A percentile compares a stretch with the other conserved stretches of the same genome.
These are phyloP conservation scores for Candolleomyces aberdarensis DNA, from an alignment of 768 basidiomycete species.

Conservation along the genomic window DNA sequence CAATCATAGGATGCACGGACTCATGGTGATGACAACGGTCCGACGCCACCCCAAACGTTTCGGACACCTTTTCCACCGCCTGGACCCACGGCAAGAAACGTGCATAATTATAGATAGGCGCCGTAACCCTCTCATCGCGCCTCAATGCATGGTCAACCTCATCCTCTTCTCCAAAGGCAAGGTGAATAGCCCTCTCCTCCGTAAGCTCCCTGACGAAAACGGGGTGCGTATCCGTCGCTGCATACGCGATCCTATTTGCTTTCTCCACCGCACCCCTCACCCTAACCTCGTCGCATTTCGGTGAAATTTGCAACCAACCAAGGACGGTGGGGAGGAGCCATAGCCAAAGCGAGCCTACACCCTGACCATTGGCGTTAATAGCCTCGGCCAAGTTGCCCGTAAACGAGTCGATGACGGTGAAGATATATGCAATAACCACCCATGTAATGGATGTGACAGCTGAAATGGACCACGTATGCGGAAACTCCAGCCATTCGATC, in stretches of 20 bases:
- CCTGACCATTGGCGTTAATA: constrained; percentile 32
- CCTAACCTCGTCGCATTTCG: constrained; percentile 33
- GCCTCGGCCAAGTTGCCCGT: constrained; percentile 12
- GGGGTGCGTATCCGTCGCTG: constrained; percentile 10
- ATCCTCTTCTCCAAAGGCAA: constrained; percentile 1
- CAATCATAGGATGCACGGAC: background rate
- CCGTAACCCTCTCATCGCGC: constrained; percentile 14
- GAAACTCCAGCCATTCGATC: constrained; percentile 27
- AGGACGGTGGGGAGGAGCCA: constrained; percentile 41
- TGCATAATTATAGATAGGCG: constrained; percentile 21
- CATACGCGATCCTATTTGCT: constrained; percentile 25
- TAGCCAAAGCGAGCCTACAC: constrained; percentile 38
- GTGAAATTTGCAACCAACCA: constrained; percentile 39
- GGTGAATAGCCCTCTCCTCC: background rate
- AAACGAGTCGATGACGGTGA: constrained; percentile 37
- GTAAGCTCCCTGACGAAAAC: background rate
- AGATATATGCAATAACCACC: constrained; percentile 41
- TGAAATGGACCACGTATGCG: constrained; percentile 32
- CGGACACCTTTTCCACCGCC: constrained; percentile 9
- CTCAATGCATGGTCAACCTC: background rate
- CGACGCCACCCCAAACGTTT: constrained; percentile 11
- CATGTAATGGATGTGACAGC: constrained; percentile 38
- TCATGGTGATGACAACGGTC: constrained; percentile 6
- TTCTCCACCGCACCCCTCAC: constrained; percentile 24
- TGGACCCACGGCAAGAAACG: constrained; percentile 18